Evolutionary conservation across 192 early-diverging fungal genomes (phyloP).

Genomic region (Coemansia sp.): DNA sequence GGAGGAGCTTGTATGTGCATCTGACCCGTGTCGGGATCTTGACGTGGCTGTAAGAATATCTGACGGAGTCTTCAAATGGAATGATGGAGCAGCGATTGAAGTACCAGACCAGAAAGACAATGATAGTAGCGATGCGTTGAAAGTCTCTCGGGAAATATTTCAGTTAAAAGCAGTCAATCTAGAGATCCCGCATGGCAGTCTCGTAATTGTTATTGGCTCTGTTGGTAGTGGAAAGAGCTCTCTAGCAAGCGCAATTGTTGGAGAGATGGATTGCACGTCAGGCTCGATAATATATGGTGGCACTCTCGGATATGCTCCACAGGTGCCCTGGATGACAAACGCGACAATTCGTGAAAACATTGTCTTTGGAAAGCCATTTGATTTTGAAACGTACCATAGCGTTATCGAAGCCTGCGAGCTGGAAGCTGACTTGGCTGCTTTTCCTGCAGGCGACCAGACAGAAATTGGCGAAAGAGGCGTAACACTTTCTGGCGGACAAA

Average conservation of each 20-base stretch:
- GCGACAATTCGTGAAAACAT: conserved; percentile 72
- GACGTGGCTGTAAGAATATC: conserved; percentile 25
- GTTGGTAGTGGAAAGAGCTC: conserved; percentile 72
- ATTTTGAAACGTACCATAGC: conserved; percentile 61
- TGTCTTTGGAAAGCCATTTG: conserved; percentile 65
- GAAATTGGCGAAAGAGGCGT: conserved; percentile 68
- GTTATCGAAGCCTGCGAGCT: conserved; percentile 72
- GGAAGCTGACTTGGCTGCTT: conserved; percentile 63
- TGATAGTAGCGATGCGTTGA: not conserved
- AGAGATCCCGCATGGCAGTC: conserved; percentile 52
- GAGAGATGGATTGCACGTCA: conserved; percentile 57
- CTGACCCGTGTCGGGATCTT: conserved; percentile 4
- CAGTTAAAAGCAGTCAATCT: conserved; percentile 51
- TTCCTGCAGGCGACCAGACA: conserved; percentile 70
- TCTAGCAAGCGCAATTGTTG: conserved; percentile 55
- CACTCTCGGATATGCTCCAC: conserved; percentile 55
- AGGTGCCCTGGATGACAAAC: conserved; percentile 61
- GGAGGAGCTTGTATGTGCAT: conserved; percentile 28
- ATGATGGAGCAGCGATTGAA: no score
- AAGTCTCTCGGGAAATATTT: not conserved
- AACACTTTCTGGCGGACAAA: conserved; percentile 70
- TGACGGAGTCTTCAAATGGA: conserved; percentile 32
- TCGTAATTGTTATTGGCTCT: conserved; percentile 64
- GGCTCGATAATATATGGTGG: conserved; percentile 48
- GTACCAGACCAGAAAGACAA: no score